Conservation (phyloP, 2,329 filamentous ascomycete genomes). For the Penicillium sp. region DNA sequence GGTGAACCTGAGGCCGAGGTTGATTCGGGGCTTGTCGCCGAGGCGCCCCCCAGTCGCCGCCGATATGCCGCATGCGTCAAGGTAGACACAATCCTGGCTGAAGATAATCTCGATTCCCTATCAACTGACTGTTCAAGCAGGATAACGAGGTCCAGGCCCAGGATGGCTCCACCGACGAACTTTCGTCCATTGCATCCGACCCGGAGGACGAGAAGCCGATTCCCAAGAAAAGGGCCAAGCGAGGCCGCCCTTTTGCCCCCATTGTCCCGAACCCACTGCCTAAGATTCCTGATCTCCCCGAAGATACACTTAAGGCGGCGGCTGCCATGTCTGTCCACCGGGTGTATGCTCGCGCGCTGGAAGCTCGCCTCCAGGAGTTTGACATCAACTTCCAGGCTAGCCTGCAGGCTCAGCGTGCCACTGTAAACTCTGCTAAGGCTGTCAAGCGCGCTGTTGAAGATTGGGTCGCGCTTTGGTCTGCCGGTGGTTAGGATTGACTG, state of each 20-base stretch:
- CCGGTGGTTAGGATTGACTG: constrained; percentile 1
- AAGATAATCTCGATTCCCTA: not conserved
- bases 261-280: not conserved
- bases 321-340: constrained; percentile 43
- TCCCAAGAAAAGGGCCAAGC: not conserved
- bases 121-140: not conserved
- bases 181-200: not conserved
- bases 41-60: not conserved
- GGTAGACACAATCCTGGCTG: not conserved
- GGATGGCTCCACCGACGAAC: not conserved
- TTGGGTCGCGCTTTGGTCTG: constrained; percentile 25
- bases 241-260: not conserved
- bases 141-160: not conserved
- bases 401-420: constrained; percentile 16
- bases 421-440: constrained; percentile 5
- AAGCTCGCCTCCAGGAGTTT: constrained; percentile 58
- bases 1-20: not conserved
- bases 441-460: constrained; percentile 20
- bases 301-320: constrained; percentile 22
- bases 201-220: not conserved
- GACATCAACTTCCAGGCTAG: constrained; percentile 58
- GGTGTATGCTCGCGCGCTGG: constrained; percentile 60
- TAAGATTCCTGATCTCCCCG: not conserved
- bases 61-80: not conserved
- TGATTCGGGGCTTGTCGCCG: not conserved